Percentiles rank a stretch among this genome's conserved stretches.
phyloP scores from a whole-genome alignment of 108 stramenopile genomes.

The Skeletonema tropicum region DNA sequence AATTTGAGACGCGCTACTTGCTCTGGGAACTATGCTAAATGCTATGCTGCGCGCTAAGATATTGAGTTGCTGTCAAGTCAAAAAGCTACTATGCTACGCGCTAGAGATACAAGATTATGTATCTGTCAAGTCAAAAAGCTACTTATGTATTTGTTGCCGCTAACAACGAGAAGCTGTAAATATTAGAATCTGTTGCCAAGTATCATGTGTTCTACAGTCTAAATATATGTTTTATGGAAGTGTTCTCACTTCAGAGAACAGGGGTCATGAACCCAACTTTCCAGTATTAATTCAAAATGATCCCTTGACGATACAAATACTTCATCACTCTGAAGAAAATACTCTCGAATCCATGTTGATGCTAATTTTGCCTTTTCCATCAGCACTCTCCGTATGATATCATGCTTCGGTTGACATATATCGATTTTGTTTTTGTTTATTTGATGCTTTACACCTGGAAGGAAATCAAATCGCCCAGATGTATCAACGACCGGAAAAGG shows the following conservation, averaged over 20 bases:
- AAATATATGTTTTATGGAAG: background rate
- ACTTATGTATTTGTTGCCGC: background rate
- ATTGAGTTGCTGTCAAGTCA: background rate
- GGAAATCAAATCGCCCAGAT: slow-evolving; percentile 20
- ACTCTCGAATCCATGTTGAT: slow-evolving; percentile 38
- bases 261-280: background rate
- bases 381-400: slow-evolving; percentile 13
- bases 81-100: background rate
- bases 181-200: background rate
- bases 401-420: slow-evolving; percentile 39
- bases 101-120: background rate
- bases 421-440: slow-evolving; percentile 31
- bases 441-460: slow-evolving; percentile 13
- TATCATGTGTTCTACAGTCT: background rate
- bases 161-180: background rate
- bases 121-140: background rate
- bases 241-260: background rate
- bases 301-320: slow-evolving; percentile 41
- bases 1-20: no score
- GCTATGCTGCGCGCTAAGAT: background rate
- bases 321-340: slow-evolving; percentile 44
- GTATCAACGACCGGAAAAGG: slow-evolving; percentile 19
- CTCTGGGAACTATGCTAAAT: background rate
- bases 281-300: slow-evolving; percentile 22
- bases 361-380: slow-evolving; percentile 25